These are phyloP conservation scores for Russula olivacea DNA, from an alignment of 768 basidiomycete species.

Conservation along the genomic window DNA sequence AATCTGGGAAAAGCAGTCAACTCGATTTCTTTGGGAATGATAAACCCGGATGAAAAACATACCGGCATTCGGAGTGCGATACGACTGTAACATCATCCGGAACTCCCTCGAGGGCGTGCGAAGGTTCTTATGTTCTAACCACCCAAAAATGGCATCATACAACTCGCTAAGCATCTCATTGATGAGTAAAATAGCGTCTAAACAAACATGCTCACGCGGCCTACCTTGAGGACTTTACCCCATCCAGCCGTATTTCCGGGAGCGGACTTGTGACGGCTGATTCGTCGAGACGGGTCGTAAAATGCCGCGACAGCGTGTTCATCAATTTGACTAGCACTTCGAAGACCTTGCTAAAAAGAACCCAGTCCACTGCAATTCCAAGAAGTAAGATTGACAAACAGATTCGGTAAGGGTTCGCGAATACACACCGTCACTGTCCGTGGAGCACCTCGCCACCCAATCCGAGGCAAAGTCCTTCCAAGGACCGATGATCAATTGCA, in stretches of 20 bases:
- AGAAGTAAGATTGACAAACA: not conserved
- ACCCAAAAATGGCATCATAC: slow-evolving; percentile 17
- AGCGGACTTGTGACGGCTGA: slow-evolving; percentile 21
- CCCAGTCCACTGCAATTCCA: slow-evolving; percentile 48
- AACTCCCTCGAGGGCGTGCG: slow-evolving; percentile 15
- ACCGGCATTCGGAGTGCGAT: slow-evolving; percentile 17
- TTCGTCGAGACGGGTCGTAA: slow-evolving; percentile 32
- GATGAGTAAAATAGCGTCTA: not conserved
- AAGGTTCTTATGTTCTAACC: slow-evolving; percentile 20
- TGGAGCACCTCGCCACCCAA: slow-evolving; percentile 25
- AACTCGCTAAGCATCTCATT: slow-evolving; percentile 3
- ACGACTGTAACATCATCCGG: slow-evolving; percentile 12
- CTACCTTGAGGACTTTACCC: slow-evolving; percentile 16
- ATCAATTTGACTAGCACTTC: slow-evolving; percentile 39
- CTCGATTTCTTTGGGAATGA: not conserved
- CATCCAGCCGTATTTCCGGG: slow-evolving; percentile 18
- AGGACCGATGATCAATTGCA: slow-evolving; percentile 12
- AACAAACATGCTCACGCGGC: not conserved
- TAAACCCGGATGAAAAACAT: not conserved
- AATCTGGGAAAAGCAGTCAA: slow-evolving; percentile 6
- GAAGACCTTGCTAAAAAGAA: slow-evolving; percentile 42
- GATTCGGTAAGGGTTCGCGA: not conserved
- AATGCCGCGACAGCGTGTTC: slow-evolving; percentile 34
- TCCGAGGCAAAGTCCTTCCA: slow-evolving; percentile 21
- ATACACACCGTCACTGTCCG: slow-evolving; percentile 45